Evolutionary conservation across 192 early-diverging fungal species (phyloP).

Genomic region (Dissophora globulifera): DNA sequence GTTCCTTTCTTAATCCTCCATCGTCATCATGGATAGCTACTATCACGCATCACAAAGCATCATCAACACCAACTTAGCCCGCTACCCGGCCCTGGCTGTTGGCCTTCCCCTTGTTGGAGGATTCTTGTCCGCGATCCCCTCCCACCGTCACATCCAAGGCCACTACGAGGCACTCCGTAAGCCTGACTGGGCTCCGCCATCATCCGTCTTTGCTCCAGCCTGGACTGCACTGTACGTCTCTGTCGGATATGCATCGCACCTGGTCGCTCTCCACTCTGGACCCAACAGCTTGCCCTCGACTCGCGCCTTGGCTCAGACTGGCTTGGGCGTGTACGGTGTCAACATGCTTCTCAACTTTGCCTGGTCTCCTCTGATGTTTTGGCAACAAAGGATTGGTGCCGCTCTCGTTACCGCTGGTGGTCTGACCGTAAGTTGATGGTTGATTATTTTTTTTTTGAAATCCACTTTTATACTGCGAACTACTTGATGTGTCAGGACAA

Average conservation of each 20-base stretch:
- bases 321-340: slow-evolving; percentile 26
- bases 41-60: slow-evolving; percentile 15
- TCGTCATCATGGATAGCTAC: slow-evolving; percentile 23
- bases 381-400: slow-evolving; percentile 33
- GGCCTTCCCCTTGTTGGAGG: slow-evolving; percentile 43
- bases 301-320: slow-evolving; percentile 20
- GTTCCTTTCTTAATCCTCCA: too few species aligned
- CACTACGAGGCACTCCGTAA: slow-evolving; percentile 20
- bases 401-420: slow-evolving; percentile 32
- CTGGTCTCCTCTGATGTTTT: slow-evolving; percentile 43
- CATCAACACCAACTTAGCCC: slow-evolving; percentile 36
- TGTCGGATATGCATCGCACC: slow-evolving; percentile 40
- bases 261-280: slow-evolving; percentile 20
- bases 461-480: neutral
- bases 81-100: slow-evolving; percentile 40
- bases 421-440: slow-evolving; percentile 37
- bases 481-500: too few species aligned
- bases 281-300: slow-evolving; percentile 12
- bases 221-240: slow-evolving; percentile 37
- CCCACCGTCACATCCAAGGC: slow-evolving; percentile 1
- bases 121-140: slow-evolving; percentile 28
- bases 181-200: slow-evolving; percentile 27
- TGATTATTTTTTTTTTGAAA: too few species aligned
- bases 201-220: slow-evolving; percentile 20
- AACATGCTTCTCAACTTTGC: slow-evolving; percentile 47